Percentiles rank a stretch among this genome's conserved stretches.
phyloP scores from a whole-genome alignment of 2,329 filamentous ascomycete species.

The Calonectria pauciramosa region DNA sequence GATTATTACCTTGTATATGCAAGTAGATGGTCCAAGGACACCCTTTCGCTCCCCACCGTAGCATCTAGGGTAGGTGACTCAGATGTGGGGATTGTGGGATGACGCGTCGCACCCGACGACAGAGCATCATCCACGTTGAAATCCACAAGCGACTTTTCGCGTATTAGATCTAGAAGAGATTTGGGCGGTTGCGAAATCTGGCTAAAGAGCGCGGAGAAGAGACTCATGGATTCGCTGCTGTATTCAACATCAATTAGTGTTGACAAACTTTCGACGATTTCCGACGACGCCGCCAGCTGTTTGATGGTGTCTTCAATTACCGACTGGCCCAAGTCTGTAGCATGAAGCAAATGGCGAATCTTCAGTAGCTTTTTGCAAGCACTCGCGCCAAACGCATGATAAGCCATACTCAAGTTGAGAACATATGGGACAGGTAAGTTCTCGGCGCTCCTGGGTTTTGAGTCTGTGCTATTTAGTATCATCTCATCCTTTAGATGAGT shows the following conservation, averaged over 20 bases:
- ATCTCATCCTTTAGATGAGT: background rate
- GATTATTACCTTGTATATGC: background rate
- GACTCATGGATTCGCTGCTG: background rate
- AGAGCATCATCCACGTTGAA: background rate
- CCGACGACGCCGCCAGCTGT: background rate
- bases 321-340: background rate
- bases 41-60: background rate
- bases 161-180: background rate
- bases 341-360: background rate
- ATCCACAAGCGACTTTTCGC: background rate
- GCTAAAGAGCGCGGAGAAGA: background rate
- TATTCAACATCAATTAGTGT: background rate
- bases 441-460: background rate
- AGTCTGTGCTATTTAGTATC: background rate
- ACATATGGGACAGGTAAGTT: background rate
- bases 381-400: background rate
- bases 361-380: background rate
- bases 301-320: background rate
- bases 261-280: background rate
- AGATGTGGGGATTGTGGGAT: background rate
- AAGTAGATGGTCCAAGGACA: background rate
- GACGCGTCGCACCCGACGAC: background rate
- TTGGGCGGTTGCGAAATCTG: background rate
- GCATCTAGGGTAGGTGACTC: too few species aligned
- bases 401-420: background rate